A percentile compares a stretch with the other conserved stretches of the same genome.
phyloP scores from a whole-genome alignment of 306 rosid genomes.

The Malus asiatica region DNA sequence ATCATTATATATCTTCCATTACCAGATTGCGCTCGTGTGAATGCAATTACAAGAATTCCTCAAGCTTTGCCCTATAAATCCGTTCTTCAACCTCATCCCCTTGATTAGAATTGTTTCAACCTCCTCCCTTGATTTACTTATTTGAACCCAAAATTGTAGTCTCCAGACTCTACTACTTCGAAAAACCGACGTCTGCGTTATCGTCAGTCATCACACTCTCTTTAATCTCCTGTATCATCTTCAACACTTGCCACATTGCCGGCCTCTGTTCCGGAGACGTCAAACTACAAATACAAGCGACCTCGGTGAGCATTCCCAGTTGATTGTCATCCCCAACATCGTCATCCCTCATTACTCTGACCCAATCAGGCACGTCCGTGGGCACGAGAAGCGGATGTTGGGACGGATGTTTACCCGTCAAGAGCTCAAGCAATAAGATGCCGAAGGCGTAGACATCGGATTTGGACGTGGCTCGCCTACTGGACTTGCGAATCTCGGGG shows the following conservation, averaged over 20 bases:
- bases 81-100: conserved; percentile 3
- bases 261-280: conserved; percentile 96
- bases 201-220: conserved; percentile 50
- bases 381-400: conserved; percentile 76
- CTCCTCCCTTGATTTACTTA: conserved; percentile 8
- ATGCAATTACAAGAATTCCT: background rate
- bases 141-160: conserved; percentile 8
- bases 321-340: conserved; percentile 54
- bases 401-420: conserved; percentile 83
- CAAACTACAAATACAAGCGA: conserved; percentile 71
- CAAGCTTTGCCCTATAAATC: conserved; percentile 1
- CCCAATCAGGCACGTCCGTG: conserved; percentile 68
- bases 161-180: conserved; percentile 16
- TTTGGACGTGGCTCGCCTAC: conserved; percentile 42
- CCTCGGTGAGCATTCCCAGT: conserved; percentile 84
- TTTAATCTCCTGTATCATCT: conserved; percentile 85
- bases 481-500: conserved; percentile 62
- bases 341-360: conserved; percentile 70
- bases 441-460: conserved; percentile 79
- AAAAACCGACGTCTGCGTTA: conserved; percentile 14
- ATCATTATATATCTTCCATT: too few species aligned
- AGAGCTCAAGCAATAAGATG: conserved; percentile 71
- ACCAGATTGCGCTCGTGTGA: background rate
- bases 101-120: background rate
- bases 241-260: conserved; percentile 82